A percentile compares a stretch with the other conserved stretches of the same genome.
phyloP scores from a whole-genome alignment of 1,284 basidiomycete species.

The Sanghuangporus sanghuang region DNA sequence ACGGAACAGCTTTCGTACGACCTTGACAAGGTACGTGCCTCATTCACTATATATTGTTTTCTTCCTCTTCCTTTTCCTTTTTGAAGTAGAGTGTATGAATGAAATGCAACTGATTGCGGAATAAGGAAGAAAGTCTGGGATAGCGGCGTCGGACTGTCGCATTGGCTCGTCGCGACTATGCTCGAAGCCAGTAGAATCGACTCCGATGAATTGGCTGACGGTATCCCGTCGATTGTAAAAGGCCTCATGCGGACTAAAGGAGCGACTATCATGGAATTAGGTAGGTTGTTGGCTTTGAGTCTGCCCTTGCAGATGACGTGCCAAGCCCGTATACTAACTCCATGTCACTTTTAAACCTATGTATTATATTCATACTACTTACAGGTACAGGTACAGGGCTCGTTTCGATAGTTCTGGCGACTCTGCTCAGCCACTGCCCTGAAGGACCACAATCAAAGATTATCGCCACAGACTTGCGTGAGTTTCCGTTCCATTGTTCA shows the following conservation, averaged over 20 bases:
- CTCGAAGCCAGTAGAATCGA: not conserved
- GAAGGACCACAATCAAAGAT: slow-evolving; percentile 36
- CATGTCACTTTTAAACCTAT: not conserved
- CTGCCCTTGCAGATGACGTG: too few relatives aligned
- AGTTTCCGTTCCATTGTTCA: slow-evolving; percentile 24
- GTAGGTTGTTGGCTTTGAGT: slow-evolving; percentile 32
- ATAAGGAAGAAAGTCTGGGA: slow-evolving; percentile 84
- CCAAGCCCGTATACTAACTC: not conserved
- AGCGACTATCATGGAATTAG: slow-evolving; percentile 54
- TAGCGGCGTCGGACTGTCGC: slow-evolving; percentile 75
- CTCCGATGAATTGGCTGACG: not conserved
- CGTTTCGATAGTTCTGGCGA: slow-evolving; percentile 62
- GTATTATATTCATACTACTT: not conserved
- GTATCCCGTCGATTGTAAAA: not conserved
- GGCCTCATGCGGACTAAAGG: not conserved
- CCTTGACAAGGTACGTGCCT: slow-evolving; percentile 69
- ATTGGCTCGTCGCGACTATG: slow-evolving; percentile 51
- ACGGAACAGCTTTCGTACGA: slow-evolving; percentile 83
- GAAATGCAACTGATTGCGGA: not conserved
- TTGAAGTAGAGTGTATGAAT: not conserved
- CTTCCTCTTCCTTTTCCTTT: not conserved
- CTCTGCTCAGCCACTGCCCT: slow-evolving; percentile 34
- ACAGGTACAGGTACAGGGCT: slow-evolving; percentile 80
- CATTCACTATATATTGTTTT: not conserved
- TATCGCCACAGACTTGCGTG: slow-evolving; percentile 72